Evolutionary conservation across 2,329 filamentous ascomycete genomes (phyloP), one percentile per base, ranked within the genome.

Genomic region (Neopestalotiopsis sp.): DNA sequence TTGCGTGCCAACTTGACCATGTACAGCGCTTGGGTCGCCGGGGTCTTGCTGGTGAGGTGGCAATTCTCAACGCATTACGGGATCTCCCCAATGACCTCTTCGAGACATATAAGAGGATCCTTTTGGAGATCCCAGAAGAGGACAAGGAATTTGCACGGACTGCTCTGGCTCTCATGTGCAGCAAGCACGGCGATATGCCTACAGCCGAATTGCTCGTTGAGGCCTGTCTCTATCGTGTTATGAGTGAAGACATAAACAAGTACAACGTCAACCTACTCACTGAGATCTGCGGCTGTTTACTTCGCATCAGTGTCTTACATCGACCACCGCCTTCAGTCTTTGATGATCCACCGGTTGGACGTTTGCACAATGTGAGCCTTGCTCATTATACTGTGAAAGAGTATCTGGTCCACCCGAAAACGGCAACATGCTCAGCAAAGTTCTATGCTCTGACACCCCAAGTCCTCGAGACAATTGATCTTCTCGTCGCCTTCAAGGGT

Each of bases 351-450:
- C 3, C 28, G n/a, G 14, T 14, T n/a, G 34, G n/a, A 14, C 14
- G 9, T 6, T 62, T 62, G 32, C 34, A 24, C n/a, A 73, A 66
- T 38, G 74, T 71, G 24, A 64, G 45, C 14, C 56, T 75, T 17
- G 73, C 75, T 7, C 75, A 77, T 61, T 77, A 75, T 24, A 77
- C 75, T 14, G 75, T 77, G 17, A 74, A 71, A 61, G 75, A 77
- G 57, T 77, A 74, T 12, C 70, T 77, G 5, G 75, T 73, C 58
- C 69, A 65, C n/a, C 34, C 63, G 2, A 13, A 67, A 1, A 73
- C 71, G 28, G 68, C 67, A 2, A 42, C 69, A 1, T 71, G 71
- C 4, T 24, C 62, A 2, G 75, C 75, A 3, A 69, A 70, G 2
- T 71, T 72, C 52, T 77, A 74, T 30, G 73, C 75, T 17, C 63